Base-by-base conservation (phyloP, 352 stramenopile species). In the Phytophthora chlamydospora region DNA sequence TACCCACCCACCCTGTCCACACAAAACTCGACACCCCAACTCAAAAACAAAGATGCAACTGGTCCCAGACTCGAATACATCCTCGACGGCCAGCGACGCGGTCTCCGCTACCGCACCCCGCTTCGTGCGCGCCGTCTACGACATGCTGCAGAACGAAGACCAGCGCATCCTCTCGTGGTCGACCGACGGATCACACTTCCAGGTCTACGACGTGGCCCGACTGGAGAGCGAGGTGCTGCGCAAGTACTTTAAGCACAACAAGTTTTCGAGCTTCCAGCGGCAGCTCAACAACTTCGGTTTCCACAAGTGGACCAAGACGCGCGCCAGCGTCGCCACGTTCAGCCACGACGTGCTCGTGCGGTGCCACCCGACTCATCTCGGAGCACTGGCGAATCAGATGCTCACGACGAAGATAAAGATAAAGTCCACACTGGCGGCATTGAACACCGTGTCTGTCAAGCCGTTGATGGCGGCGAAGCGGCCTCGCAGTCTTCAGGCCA, bases 281-380 rank as follows among this genome's bases (percentile, higher is more conserved):
- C 89, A 97, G 69, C 73, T 97, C 41, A 97, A 95, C 73, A 96
- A 97, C 63, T 97, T 97, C 72, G 80, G 71, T 11, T 97, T 97
- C 67, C 75, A 72, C 65, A 93, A 93, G 62, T 90, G 80, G 80
- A 90, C 81, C 63, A 90, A 90, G 61, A 83, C 77, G 53, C 75
- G 76, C 55, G 66, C 77, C 49, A 69, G 66, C 41, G 73, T 88
- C 24, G 85, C 77, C 68, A 89, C 80, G 16, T 89, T 89, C 52
- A 86, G 73, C 12, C 83, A 89, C 68, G 73, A 82, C 11, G 72
- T 69, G 44, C 81, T 90, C 32, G 50, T 80, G 7, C 73, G 65
- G 48, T 80, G 83, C 52, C 66, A 78, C 39, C 68, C 67, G 39
- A 54, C 55, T 3, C 10, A 71, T 17, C 34, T 74, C 12, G 14